phyloP scores from a whole-genome alignment of 2,329 filamentous ascomycete genomes.

The Sclerotinia subarctica region DNA sequence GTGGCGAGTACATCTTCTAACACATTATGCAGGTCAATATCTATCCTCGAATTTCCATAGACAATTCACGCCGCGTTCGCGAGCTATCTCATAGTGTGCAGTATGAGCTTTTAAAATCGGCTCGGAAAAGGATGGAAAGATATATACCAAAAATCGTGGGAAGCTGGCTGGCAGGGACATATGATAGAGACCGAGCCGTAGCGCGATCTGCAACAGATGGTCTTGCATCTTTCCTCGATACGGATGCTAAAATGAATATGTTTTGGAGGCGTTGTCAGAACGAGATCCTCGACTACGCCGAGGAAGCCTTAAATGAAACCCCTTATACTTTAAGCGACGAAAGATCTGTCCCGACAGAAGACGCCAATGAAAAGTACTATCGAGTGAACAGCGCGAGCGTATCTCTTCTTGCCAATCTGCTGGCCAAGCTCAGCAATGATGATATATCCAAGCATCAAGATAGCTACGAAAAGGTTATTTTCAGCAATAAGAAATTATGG shows the following conservation, averaged over 20 bases:
- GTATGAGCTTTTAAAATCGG: slow-evolving; percentile 55
- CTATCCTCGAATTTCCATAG: slow-evolving; percentile 87
- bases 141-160: slow-evolving; percentile 75
- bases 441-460: slow-evolving; percentile 60
- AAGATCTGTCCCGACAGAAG: slow-evolving; percentile 76
- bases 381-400: slow-evolving; percentile 63
- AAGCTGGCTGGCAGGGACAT: slow-evolving; percentile 86
- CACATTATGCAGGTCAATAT: slow-evolving; percentile 62
- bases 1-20: not conserved
- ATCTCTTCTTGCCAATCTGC: slow-evolving; percentile 52
- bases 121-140: slow-evolving; percentile 79
- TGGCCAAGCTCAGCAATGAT: slow-evolving; percentile 46
- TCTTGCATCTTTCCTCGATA: slow-evolving; percentile 70
- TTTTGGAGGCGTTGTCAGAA: slow-evolving; percentile 81
- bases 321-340: slow-evolving; percentile 83
- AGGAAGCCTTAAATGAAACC: slow-evolving; percentile 76
- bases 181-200: slow-evolving; percentile 78
- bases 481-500: slow-evolving; percentile 61
- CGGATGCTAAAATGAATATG: slow-evolving; percentile 70
- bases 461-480: slow-evolving; percentile 65
- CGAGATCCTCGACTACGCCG: slow-evolving; percentile 78
- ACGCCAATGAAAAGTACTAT: slow-evolving; percentile 80
- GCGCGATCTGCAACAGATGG: slow-evolving; percentile 75
- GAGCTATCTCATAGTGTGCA: slow-evolving; percentile 80
- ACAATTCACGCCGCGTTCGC: slow-evolving; percentile 81